Conservation (phyloP, 2,329 filamentous ascomycete genomes). For the Fusarium musae region DNA sequence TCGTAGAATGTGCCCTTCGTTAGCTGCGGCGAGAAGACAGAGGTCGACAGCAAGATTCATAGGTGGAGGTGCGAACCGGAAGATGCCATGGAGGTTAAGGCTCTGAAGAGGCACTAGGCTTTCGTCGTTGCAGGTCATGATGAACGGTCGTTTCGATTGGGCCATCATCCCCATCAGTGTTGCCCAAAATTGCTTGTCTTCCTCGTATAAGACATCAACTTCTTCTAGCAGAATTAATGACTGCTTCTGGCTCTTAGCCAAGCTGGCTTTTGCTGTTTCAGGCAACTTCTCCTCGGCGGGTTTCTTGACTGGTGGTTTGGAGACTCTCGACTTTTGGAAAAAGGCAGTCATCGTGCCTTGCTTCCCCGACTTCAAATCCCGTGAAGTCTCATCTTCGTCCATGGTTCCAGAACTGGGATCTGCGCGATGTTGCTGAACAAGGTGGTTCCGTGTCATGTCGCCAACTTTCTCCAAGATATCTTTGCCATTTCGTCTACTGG, state of each 20-base stretch:
- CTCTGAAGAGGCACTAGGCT: conserved; percentile 78
- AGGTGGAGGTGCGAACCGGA: conserved; percentile 78
- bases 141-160: conserved; percentile 89
- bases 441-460: conserved; percentile 96
- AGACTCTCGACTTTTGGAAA: conserved; percentile 68
- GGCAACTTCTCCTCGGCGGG: conserved; percentile 35
- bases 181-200: conserved; percentile 94
- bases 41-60: conserved; percentile 79
- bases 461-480: conserved; percentile 93
- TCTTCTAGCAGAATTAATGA: conserved; percentile 95
- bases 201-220: conserved; percentile 91
- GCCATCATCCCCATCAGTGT: conserved; percentile 81
- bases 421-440: conserved; percentile 69
- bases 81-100: conserved; percentile 84
- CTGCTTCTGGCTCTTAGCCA: conserved; percentile 78
- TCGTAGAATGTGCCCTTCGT: conserved; percentile 84
- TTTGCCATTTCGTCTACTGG: conserved; percentile 84
- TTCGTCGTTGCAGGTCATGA: conserved; percentile 96
- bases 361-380: conserved; percentile 73
- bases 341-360: conserved; percentile 86
- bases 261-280: conserved; percentile 47
- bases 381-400: conserved; percentile 48
- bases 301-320: conserved; percentile 46
- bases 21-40: conserved; percentile 82
- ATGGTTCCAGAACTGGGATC: conserved; percentile 45